Base-by-base conservation (phyloP, 176 grass and related monocot species). In the Poa pratensis region DNA sequence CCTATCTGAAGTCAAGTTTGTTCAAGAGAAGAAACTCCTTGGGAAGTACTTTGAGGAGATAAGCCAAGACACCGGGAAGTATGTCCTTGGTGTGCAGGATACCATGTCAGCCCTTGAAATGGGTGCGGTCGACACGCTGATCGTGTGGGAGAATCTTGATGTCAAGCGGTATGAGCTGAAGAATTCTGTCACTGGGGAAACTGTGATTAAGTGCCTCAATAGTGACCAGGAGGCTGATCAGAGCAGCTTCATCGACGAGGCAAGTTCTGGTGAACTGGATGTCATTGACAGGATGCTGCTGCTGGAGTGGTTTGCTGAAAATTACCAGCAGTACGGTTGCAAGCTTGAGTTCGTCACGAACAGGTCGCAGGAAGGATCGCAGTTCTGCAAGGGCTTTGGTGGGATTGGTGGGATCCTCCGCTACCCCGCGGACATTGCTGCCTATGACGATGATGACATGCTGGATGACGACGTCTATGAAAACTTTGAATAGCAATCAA, bases 31-130 rank as follows among this genome's bases (percentile, higher is more conserved):
- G 85, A 93, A 93, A 77, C 82, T 93, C 27, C 84, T 90, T 11
- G 88, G 91, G 23, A 90, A 85, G 80, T 93, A 87, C 84, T 93
- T 93, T 8, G 91, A 93, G 81, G 88, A 93, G 85, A 93, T 93
- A 45, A 90, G 91, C 72, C 85, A 85, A 20, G 88, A 93, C 77
- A 93, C 91, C 0, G 85, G 85, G 34, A 93, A 93, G 65, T 93
- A 93, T 74, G 87, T 87, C 8, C 75, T 93, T 16, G 85, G 91
- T 26, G 88, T 87, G 80, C 27, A 90, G 2, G 87, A 93, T 66
- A 93, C 85, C n/a, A 81, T 93, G 37, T 61, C 85, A 60, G 91
- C 91, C 17, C 82, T 93, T 0, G 88, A 93, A 73, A 68, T 90
- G 88, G 91, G 88, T 34, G 91, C 91, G 0, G 91, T 93, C 1